Conservation (phyloP, 176 grass and related monocot genomes). For the Zoysia japonica region DNA sequence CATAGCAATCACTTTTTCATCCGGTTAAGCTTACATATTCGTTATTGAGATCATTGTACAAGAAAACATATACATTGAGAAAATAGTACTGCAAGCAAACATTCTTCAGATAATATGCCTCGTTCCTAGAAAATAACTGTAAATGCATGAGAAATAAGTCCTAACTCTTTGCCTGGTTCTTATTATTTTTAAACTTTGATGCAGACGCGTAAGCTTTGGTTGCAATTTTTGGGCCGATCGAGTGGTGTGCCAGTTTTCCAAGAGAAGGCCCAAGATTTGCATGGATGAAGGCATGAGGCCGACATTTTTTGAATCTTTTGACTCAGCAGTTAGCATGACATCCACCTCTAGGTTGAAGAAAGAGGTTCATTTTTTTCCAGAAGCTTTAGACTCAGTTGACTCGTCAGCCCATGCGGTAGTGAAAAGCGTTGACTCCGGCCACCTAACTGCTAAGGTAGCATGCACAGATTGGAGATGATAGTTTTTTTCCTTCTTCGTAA, state of each 20-base stretch:
- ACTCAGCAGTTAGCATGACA: constrained; percentile 21
- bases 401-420: constrained; percentile 41
- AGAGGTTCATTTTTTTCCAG: constrained; percentile 24
- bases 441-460: constrained; percentile 36
- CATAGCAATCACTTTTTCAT: constrained; percentile 2
- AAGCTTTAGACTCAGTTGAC: constrained; percentile 17
- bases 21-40: constrained; percentile 16
- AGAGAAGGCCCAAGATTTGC: neutral
- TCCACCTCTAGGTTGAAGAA: constrained; percentile 32
- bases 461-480: constrained; percentile 38
- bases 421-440: constrained; percentile 23
- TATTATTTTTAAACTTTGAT: constrained; percentile 6
- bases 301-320: neutral
- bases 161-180: neutral
- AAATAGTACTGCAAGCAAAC: neutral
- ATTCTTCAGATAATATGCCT: neutral
- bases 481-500: constrained; percentile 12
- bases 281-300: constrained; percentile 9
- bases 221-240: neutral
- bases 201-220: constrained; percentile 35
- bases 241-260: neutral
- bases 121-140: neutral
- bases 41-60: neutral
- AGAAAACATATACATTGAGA: neutral
- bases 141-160: neutral